A percentile compares a stretch with the other conserved stretches of the same genome.
Evolutionary conservation across 1,284 basidiomycete genomes (phyloP).

Genomic region (Cryptococcus deneoformans): DNA sequence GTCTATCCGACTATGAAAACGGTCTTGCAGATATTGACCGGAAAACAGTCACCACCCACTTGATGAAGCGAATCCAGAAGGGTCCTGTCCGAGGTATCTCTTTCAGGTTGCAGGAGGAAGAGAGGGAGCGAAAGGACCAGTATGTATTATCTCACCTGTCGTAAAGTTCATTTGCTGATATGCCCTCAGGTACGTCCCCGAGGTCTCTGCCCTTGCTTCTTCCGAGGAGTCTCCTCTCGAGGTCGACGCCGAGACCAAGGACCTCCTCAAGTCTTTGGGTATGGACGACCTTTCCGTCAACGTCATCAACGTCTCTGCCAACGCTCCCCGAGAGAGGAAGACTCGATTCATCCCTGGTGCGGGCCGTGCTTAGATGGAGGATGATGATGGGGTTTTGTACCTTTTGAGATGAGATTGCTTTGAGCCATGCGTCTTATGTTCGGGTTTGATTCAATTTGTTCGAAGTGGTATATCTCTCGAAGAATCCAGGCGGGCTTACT

Average conservation of each 20-base stretch:
- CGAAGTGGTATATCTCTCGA: too few relatives aligned
- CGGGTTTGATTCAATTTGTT: not conserved
- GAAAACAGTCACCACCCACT: conserved; percentile 80
- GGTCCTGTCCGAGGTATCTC: conserved; percentile 99
- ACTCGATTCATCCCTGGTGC: conserved; percentile 82
- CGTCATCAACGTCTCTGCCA: conserved; percentile 64
- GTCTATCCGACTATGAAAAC: conserved; percentile 14
- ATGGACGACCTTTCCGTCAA: conserved; percentile 80
- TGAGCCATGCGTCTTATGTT: not conserved
- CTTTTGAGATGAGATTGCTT: conserved; percentile 2
- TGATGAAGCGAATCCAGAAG: conserved; percentile 99
- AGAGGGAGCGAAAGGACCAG: conserved; percentile 99
- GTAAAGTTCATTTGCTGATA: not conserved
- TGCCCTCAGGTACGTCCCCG: conserved; percentile 69
- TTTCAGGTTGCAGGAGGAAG: conserved; percentile 99
- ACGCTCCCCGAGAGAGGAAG: conserved; percentile 66
- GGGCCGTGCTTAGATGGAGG: conserved; percentile 44
- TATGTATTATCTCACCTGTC: conserved; percentile 3
- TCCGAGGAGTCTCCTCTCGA: conserved; percentile 66
- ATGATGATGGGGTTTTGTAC: not conserved
- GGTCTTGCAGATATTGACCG: not conserved
- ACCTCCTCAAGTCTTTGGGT: conserved; percentile 82
- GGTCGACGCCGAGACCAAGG: conserved; percentile 91
- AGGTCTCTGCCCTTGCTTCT: conserved; percentile 89
- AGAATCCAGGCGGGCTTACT: too few relatives aligned